Percentiles rank a stretch among this genome's conserved stretches.
phyloP scores from a whole-genome alignment of 2,329 filamentous ascomycete genomes.

The Nemania sp. region DNA sequence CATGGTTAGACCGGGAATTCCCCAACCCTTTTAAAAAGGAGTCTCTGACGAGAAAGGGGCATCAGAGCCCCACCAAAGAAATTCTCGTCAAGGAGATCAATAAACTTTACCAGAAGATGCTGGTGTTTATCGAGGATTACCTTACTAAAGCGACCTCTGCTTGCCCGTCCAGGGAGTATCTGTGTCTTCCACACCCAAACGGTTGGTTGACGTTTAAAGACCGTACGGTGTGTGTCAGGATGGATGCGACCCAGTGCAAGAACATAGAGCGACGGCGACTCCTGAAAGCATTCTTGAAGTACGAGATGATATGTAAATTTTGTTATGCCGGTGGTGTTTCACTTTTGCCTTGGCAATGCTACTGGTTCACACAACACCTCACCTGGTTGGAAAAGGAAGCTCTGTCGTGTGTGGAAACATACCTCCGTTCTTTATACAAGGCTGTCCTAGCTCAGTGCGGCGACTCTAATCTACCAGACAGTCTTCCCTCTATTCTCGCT shows the following conservation, averaged over 20 bases:
- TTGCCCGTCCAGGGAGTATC: conserved; percentile 13
- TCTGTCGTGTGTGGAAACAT: conserved; percentile 5
- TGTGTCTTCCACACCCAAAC: conserved; percentile 9
- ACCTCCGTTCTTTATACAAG: conserved; percentile 4
- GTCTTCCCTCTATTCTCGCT: background rate
- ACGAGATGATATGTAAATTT: conserved; percentile 9
- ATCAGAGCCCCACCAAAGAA: too few relatives aligned
- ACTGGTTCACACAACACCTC: background rate
- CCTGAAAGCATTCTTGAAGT: conserved; percentile 5
- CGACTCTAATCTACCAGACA: conserved; percentile 3
- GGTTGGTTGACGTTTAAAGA: conserved; percentile 1
- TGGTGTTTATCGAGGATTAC: conserved; percentile 19
- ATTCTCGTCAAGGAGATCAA: conserved; percentile 4
- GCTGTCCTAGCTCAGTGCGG: conserved; percentile 5
- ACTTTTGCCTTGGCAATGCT: background rate
- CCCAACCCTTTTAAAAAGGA: too few relatives aligned
- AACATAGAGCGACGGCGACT: conserved; percentile 7
- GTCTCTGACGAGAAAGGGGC: background rate
- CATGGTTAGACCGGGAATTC: background rate
- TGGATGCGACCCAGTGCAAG: background rate
- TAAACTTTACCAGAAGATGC: conserved; percentile 6
- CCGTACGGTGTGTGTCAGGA: background rate
- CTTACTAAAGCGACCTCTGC: conserved; percentile 19
- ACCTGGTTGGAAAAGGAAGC: conserved; percentile 1
- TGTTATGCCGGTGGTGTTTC: background rate